Conservation (phyloP, 2,329 filamentous ascomycete species). For the Penicillium sp. region DNA sequence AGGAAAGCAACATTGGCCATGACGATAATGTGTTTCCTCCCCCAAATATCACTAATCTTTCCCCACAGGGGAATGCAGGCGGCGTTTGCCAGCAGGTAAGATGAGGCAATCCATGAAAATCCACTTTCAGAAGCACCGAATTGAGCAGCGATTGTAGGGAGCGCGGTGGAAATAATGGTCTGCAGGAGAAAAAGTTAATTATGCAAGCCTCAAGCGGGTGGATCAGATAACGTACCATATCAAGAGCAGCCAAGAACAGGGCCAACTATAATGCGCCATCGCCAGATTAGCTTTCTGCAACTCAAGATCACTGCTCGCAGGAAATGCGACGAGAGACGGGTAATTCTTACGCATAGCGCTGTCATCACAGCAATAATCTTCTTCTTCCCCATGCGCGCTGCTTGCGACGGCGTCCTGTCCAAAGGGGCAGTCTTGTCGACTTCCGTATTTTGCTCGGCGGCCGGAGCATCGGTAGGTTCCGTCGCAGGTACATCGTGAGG, state of each 20-base stretch:
- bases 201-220: not conserved
- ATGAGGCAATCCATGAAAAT: slow-evolving; percentile 52
- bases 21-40: slow-evolving; percentile 63
- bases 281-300: slow-evolving; percentile 15
- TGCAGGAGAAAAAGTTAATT: slow-evolving; percentile 10
- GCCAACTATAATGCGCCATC: slow-evolving; percentile 45
- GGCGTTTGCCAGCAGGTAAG: slow-evolving; percentile 49
- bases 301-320: not conserved
- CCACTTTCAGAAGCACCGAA: slow-evolving; percentile 46
- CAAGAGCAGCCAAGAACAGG: slow-evolving; percentile 61
- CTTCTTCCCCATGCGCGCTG: slow-evolving; percentile 41
- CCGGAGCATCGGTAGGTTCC: slow-evolving; percentile 6
- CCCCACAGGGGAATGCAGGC: slow-evolving; percentile 60
- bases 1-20: slow-evolving; percentile 64
- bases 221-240: slow-evolving; percentile 48
- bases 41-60: slow-evolving; percentile 68
- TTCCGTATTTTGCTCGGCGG: slow-evolving; percentile 11
- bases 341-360: slow-evolving; percentile 40
- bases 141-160: slow-evolving; percentile 46
- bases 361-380: slow-evolving; percentile 45
- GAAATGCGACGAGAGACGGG: not conserved
- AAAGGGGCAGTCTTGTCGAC: slow-evolving; percentile 17
- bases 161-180: slow-evolving; percentile 49
- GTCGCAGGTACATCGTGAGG: slow-evolving; percentile 3
- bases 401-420: slow-evolving; percentile 39